A percentile compares a stretch with the other conserved stretches of the same genome.
phyloP scores from a whole-genome alignment of 208 protist species.

The Borovskyia barvae region DNA sequence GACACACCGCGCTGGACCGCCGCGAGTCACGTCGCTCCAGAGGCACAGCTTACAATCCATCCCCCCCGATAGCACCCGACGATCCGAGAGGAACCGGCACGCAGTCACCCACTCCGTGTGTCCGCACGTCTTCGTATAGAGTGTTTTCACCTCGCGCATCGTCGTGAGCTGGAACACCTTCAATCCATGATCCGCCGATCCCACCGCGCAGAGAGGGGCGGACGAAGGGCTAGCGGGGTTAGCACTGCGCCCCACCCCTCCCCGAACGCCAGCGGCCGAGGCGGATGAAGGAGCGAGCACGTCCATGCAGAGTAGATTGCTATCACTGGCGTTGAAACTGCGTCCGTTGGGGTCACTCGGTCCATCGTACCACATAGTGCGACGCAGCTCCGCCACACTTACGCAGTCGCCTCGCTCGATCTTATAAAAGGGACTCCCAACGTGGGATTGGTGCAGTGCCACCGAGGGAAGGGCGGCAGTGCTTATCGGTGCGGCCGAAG shows the following conservation, averaged over 20 bases:
- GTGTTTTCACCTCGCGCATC: conserved; percentile 46
- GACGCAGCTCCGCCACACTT: conserved; percentile 16
- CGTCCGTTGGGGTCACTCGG: conserved; percentile 46
- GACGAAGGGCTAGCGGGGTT: too few species aligned
- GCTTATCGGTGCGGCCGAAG: conserved; percentile 14
- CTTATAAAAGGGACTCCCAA: conserved; percentile 2
- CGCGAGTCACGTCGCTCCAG: conserved; percentile 48
- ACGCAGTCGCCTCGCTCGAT: background rate
- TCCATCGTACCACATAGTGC: conserved; percentile 39
- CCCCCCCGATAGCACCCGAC: conserved; percentile 78
- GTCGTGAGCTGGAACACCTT: conserved; percentile 75
- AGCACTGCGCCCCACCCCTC: too few species aligned
- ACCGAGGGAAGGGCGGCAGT: background rate
- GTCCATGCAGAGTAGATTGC: conserved; percentile 89
- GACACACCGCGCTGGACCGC: conserved; percentile 54
- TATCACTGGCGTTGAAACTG: conserved; percentile 74
- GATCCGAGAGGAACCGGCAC: conserved; percentile 64
- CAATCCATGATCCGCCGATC: conserved; percentile 84
- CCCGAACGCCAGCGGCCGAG: background rate
- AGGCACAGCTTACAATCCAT: conserved; percentile 92
- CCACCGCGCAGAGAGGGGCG: conserved; percentile 56
- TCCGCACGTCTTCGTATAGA: conserved; percentile 76
- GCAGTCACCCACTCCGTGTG: conserved; percentile 91
- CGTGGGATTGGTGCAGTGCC: background rate
- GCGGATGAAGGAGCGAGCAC: conserved; percentile 28